phyloP scores from a whole-genome alignment of 345 rosid species.

The Nephelium lappaceum region DNA sequence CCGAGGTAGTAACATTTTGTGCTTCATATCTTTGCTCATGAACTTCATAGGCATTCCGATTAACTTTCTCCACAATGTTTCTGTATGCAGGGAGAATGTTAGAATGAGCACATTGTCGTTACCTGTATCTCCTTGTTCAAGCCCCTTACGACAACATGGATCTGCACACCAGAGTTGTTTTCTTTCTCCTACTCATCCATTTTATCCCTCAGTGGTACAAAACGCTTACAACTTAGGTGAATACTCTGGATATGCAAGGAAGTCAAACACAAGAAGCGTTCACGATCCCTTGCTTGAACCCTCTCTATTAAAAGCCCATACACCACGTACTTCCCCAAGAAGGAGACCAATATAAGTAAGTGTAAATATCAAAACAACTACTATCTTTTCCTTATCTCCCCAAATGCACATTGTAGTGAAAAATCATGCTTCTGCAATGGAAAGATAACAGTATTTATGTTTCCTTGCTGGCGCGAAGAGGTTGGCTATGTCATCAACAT shows the following conservation, averaged over 20 bases:
- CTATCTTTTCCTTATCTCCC: constrained; percentile 1
- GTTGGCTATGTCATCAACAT: not conserved
- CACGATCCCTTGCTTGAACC: constrained; percentile 49
- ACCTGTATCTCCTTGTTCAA: constrained; percentile 91
- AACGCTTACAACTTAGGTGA: constrained; percentile 55
- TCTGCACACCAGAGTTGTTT: constrained; percentile 65
- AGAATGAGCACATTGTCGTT: constrained; percentile 66
- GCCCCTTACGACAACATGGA: constrained; percentile 75
- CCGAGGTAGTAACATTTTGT: constrained; percentile 50
- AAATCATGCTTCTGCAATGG: not conserved
- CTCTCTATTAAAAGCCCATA: constrained; percentile 45
- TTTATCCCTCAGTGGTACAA: constrained; percentile 51
- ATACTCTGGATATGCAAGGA: constrained; percentile 48
- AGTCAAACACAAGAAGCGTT: constrained; percentile 37
- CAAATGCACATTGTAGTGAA: constrained; percentile 6
- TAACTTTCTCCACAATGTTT: constrained; percentile 13
- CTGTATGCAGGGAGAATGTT: constrained; percentile 59
- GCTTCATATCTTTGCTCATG: not conserved
- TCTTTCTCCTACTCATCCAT: constrained; percentile 85
- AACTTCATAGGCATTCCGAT: not conserved
- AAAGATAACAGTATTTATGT: not conserved
- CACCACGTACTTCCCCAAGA: constrained; percentile 56
- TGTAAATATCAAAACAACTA: constrained; percentile 36
- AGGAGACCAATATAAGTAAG: constrained; percentile 49
- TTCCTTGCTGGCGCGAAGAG: not conserved